Conservation (phyloP, 2,329 filamentous ascomycete genomes). For the Paecilomyces sp. region DNA sequence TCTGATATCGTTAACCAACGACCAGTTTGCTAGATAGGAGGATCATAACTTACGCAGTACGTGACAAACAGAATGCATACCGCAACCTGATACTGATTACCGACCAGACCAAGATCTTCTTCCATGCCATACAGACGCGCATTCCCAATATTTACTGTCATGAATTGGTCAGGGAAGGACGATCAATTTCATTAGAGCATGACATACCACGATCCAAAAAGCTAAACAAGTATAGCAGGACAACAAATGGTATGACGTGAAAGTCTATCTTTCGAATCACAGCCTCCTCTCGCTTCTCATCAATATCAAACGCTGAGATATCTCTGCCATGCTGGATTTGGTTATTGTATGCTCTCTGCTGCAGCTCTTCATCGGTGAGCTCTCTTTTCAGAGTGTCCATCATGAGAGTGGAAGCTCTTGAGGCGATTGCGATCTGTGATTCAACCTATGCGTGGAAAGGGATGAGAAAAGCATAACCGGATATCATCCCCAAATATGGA, state of each 20-base stretch:
- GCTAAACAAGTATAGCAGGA: slow-evolving; percentile 59
- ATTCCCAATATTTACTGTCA: slow-evolving; percentile 63
- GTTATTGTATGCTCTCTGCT: neutral
- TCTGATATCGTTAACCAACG: slow-evolving; percentile 12
- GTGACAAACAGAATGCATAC: slow-evolving; percentile 64
- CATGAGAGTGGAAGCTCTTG: neutral
- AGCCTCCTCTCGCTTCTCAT: slow-evolving; percentile 24
- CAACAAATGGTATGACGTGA: slow-evolving; percentile 29
- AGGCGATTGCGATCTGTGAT: no score
- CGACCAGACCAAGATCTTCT: slow-evolving; percentile 46
- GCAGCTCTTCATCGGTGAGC: neutral
- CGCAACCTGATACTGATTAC: slow-evolving; percentile 50
- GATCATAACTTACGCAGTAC: slow-evolving; percentile 40
- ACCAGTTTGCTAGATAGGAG: slow-evolving; percentile 3
- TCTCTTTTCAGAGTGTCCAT: neutral
- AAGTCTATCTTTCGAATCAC: slow-evolving; percentile 18
- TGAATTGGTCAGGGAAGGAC: neutral
- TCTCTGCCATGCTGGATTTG: neutral
- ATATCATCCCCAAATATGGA: no score
- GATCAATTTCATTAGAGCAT: neutral
- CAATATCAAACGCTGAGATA: slow-evolving; percentile 14
- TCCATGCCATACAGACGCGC: slow-evolving; percentile 52
- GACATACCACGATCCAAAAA: slow-evolving; percentile 58
- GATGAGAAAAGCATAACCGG: no score
- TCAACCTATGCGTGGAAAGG: no score